Evolutionary conservation across 768 basidiomycete genomes (phyloP).

Genomic region (Lactarius hengduanensis): DNA sequence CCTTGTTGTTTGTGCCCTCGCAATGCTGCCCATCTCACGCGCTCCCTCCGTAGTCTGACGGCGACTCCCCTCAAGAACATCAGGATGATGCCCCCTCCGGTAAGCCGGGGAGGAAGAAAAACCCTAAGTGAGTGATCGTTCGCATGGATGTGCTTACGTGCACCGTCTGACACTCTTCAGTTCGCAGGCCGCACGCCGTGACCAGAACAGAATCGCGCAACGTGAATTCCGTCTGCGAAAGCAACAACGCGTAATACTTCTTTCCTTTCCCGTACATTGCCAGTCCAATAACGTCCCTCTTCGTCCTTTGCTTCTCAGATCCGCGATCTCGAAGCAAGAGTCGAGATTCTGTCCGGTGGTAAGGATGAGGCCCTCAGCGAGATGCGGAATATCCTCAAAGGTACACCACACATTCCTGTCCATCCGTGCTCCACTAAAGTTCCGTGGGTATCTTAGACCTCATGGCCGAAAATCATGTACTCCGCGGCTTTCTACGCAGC

Average conservation of each 20-base stretch:
- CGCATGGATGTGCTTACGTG: constrained; percentile 33
- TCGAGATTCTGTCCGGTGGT: constrained; percentile 91
- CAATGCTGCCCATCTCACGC: constrained; percentile 11
- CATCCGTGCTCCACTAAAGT: constrained; percentile 4
- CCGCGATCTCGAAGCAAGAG: constrained; percentile 90
- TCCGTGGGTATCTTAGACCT: constrained; percentile 51
- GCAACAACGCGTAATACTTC: constrained; percentile 66
- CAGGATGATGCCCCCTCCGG: constrained; percentile 31
- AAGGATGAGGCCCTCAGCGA: constrained; percentile 86
- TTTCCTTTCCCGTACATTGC: not conserved
- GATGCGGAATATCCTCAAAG: constrained; percentile 79
- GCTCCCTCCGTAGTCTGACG: constrained; percentile 58
- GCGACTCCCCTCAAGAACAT: constrained; percentile 46
- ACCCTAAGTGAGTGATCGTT: constrained; percentile 64
- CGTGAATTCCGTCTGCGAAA: constrained; percentile 91
- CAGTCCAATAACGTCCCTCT: not conserved
- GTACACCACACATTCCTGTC: constrained; percentile 37
- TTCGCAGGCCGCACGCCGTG: constrained; percentile 83
- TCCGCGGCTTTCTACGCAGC: constrained; percentile 74
- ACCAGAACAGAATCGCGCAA: constrained; percentile 91
- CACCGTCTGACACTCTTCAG: constrained; percentile 40
- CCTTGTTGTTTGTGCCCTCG: constrained; percentile 15
- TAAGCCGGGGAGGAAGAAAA: constrained; percentile 85
- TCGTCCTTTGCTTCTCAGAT: constrained; percentile 51
- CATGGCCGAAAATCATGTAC: constrained; percentile 84